Conservation (phyloP, 495 filamentous ascomycete genomes). For the Aspergillus bertholletiae region DNA sequence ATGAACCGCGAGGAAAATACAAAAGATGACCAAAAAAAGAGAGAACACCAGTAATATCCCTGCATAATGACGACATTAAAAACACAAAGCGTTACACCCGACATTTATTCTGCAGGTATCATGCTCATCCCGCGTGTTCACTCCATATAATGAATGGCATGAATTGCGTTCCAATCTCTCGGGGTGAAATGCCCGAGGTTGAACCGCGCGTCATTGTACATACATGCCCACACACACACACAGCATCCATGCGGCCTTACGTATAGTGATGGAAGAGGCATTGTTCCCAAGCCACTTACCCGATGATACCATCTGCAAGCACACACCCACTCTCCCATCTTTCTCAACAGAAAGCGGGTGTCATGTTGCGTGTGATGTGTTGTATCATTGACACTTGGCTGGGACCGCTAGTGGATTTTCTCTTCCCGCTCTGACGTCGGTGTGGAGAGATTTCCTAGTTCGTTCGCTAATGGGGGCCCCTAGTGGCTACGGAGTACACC, state of each 20-base stretch:
- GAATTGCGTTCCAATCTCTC: neutral
- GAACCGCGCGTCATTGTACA: neutral
- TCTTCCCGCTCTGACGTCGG: too few species aligned
- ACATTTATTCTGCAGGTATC: slow-evolving; percentile 13
- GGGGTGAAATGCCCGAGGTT: neutral
- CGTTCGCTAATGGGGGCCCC: neutral
- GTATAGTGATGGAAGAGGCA: neutral
- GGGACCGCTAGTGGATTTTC: neutral
- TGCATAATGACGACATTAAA: slow-evolving; percentile 28
- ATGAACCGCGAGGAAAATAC: too few species aligned
- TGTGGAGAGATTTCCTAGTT: too few species aligned
- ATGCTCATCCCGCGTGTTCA: slow-evolving; percentile 10
- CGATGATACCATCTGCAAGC: neutral
- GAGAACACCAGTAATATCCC: too few species aligned
- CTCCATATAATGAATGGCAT: too few species aligned
- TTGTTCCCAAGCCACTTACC: neutral
- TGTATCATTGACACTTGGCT: neutral
- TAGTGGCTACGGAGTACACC: too few species aligned
- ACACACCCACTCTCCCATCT: too few species aligned
- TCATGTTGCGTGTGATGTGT: neutral
- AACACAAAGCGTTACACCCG: neutral
- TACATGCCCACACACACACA: neutral
- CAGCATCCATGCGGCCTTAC: neutral
- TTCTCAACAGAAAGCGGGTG: neutral
- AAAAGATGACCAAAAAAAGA: too few species aligned